Base-by-base conservation (phyloP, 306 rosid species). In the Benincasa hispida region DNA sequence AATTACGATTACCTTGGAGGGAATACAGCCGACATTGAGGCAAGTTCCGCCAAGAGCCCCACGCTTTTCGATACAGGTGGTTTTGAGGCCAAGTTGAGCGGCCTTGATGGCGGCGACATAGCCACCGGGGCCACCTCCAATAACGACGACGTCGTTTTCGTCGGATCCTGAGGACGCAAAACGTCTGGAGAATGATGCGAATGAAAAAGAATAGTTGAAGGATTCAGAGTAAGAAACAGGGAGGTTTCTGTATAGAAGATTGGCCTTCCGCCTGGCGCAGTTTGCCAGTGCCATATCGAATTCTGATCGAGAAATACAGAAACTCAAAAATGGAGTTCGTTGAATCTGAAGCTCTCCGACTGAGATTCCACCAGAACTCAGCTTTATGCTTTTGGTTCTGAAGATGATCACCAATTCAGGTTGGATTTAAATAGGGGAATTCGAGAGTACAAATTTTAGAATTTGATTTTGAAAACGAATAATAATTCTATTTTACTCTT, bases 41-140 rank as follows among this genome's bases (percentile, higher is more conserved):
- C 98, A 94, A 50, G 98, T 94, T 6, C 98, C 97, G 25, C 98
- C 98, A 21, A 94, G 98, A 74, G 97, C 13, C 3, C 97, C 97
- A 45, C 95, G 97, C 93, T 90, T 94, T 85, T 94, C 98, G 84
- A 91, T 89, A 82, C 98, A 94, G 72, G 97, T 87, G 69, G 98
- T 94, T 83, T 91, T 94, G 77, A 94, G 96, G 12, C 98, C 98
- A 1, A 94, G 81, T 85, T 94, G 98, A 13, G 98, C 87, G 21
- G 98, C 97, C 87, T 94, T 94, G 76, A 94, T 94, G 75, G 98
- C 98, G 48, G 97, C 98, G 25, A 91, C 97, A 78, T 94, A 94
- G 48, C 98, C 98, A 1, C 98, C 98, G 21, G 98, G 97, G 0
- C 98, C 98, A 5, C 98, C 98, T 9, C 97, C 97, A 79, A 94